Evolutionary conservation across 148 eudicot species (phyloP).

Genomic region (Heliosperma pusillum): DNA sequence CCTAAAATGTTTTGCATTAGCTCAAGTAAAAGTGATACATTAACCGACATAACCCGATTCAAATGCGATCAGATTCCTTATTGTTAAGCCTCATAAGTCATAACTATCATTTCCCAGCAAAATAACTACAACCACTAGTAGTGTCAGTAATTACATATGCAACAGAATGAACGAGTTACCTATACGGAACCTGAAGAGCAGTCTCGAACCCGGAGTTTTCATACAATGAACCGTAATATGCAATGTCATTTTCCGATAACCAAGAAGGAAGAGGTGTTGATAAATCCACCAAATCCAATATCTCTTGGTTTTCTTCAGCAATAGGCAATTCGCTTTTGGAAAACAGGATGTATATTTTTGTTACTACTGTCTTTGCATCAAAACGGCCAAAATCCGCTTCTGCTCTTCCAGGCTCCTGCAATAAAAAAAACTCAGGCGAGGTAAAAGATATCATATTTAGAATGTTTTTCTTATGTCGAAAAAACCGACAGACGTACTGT

Average conservation of each 20-base stretch:
- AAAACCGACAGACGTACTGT: neutral
- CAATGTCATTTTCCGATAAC: slow-evolving; percentile 61
- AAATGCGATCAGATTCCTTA: neutral
- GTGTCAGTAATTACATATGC: neutral
- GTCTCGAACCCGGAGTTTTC: slow-evolving; percentile 56
- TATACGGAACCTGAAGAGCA: slow-evolving; percentile 60
- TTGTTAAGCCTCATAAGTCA: too few species aligned
- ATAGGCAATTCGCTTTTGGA: slow-evolving; percentile 50
- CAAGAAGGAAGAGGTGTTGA: slow-evolving; percentile 54
- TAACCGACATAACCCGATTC: neutral
- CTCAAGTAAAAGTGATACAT: too few species aligned
- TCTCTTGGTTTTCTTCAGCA: slow-evolving; percentile 56
- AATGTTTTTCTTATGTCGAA: too few species aligned
- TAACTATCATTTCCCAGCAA: too few species aligned
- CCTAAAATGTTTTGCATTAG: too few species aligned
- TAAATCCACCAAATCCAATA: slow-evolving; percentile 58
- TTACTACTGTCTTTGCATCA: slow-evolving; percentile 48
- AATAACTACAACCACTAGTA: neutral
- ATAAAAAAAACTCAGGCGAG: too few species aligned
- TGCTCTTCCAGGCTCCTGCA: slow-evolving; percentile 57
- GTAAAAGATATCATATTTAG: too few species aligned
- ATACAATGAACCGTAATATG: slow-evolving; percentile 43
- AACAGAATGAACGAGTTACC: slow-evolving; percentile 27
- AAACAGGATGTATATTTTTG: slow-evolving; percentile 53
- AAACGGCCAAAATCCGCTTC: slow-evolving; percentile 69